Evolutionary conservation across 2,329 filamentous ascomycete genomes (phyloP), one percentile per base, ranked within the genome.

Genomic region (Botrytis cinerea): DNA sequence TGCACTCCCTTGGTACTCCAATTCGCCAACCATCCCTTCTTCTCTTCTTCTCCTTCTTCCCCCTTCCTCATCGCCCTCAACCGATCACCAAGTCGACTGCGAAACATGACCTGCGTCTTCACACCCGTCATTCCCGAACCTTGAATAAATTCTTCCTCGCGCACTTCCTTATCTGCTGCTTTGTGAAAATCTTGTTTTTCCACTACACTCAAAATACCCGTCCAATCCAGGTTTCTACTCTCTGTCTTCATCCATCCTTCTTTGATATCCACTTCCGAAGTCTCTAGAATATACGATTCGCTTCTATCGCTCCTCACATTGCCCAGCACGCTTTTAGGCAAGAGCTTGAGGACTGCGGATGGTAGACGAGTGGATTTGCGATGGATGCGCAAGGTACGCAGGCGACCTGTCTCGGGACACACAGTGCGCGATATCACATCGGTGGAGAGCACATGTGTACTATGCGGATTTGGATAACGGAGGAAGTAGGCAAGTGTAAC

Each of bases 401-500:
- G 86, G 68, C 91, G 90, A 78, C 93, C 92, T 1, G 92, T 93
- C n/a, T 83, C 84, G 10, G 90, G 87, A 82, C 95, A 93, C 83
- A 93, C 89, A 82, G 88, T 85, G 76, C 90, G 91, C 67, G 89
- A 89, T 81, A 96, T 93, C 79, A 92, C 94, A 82, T 96, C 93
- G 82, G 92, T 94, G 80, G 92, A 93, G 78, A 94, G 85, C 71
- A 96, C 93, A 84, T 96, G 93, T 76, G 88, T 90, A 77, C 91
- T 91, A 84, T 95, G 95, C 10, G 93, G 93, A 80, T 95, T 96
- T 74, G 92, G 94, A 84, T 96, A 96, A 77, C 93, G 92, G 68
- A 96, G 91, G 84, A 95, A 96, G 87, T 94, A 96, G 84, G 93
- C 93, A 82, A 96, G 91, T 67, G 93, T 94, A 75, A 96, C 93